phyloP scores from a whole-genome alignment of 345 rosid species.

The Schrenkiella parvula region DNA sequence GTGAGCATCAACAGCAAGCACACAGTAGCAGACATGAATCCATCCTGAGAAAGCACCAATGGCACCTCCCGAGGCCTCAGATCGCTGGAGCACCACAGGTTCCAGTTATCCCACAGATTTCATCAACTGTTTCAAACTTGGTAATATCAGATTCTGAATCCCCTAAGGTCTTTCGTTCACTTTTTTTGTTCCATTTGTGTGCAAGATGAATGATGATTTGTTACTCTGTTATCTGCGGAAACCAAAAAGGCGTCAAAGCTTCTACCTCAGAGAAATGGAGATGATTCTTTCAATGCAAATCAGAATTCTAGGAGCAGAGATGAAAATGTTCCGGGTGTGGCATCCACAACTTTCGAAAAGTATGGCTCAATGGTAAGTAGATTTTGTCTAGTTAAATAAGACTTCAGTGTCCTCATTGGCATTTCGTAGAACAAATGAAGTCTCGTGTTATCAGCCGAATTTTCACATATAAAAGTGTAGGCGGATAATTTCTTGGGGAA shows the following conservation, averaged over 20 bases:
- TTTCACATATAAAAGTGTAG: conserved; percentile 35
- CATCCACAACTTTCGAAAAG: conserved; percentile 40
- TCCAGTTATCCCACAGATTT: conserved; percentile 44
- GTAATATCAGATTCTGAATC: conserved; percentile 34
- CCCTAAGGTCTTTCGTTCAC: background rate
- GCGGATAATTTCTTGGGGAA: conserved; percentile 63
- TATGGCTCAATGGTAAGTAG: conserved; percentile 49
- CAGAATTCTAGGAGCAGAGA: conserved; percentile 32
- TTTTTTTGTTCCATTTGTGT: background rate
- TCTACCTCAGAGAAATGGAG: conserved; percentile 38
- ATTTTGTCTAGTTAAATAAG: background rate
- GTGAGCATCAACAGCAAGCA: conserved; percentile 31
- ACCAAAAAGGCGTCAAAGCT: conserved; percentile 58
- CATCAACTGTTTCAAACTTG: conserved; percentile 74
- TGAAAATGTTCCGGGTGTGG: conserved; percentile 31
- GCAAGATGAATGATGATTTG: conserved; percentile 10
- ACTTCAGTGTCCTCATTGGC: background rate
- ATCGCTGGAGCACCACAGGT: conserved; percentile 24
- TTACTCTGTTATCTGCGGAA: conserved; percentile 2
- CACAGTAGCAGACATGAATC: conserved; percentile 33
- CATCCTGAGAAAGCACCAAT: conserved; percentile 48
- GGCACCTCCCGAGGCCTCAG: conserved; percentile 60
- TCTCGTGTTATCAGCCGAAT: background rate
- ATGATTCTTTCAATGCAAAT: conserved; percentile 30
- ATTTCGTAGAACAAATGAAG: background rate